A percentile compares a stretch with the other conserved stretches of the same genome.
Conservation (phyloP, 169 alveolate species). For the Plasmodium sp. region DNA sequence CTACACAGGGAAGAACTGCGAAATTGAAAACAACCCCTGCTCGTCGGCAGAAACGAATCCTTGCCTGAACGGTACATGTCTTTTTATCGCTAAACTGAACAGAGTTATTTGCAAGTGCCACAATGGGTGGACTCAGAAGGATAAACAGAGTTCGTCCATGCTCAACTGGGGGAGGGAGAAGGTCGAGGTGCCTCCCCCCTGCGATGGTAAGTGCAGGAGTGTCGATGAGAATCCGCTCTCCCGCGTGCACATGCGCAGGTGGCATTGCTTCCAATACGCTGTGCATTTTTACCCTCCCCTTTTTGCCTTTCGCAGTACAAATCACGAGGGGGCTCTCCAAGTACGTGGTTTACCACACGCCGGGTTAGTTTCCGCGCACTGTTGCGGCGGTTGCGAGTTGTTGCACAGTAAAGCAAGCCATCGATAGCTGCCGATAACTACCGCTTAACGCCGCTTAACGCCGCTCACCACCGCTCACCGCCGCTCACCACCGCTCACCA, state of each 20-base stretch:
- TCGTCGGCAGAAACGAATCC: slow-evolving; percentile 81
- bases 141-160: slow-evolving; percentile 74
- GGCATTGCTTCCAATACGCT: neutral
- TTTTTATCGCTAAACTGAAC: slow-evolving; percentile 79
- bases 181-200: slow-evolving; percentile 82
- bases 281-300: neutral
- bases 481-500: no score
- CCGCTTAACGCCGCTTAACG: neutral
- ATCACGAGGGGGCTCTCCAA: slow-evolving; percentile 32
- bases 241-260: neutral
- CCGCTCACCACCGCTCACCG: no score
- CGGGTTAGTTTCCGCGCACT: slow-evolving; percentile 6
- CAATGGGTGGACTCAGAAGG: slow-evolving; percentile 83
- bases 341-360: slow-evolving; percentile 72
- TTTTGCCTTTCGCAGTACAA: slow-evolving; percentile 6
- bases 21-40: slow-evolving; percentile 86
- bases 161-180: slow-evolving; percentile 82
- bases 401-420: neutral
- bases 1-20: slow-evolving; percentile 83
- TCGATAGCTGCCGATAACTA: neutral
- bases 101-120: slow-evolving; percentile 83
- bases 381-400: neutral
- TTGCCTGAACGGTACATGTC: slow-evolving; percentile 82
- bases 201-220: slow-evolving; percentile 47
- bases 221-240: neutral